Evolutionary conservation across 257 asterid species (phyloP), one percentile per base, ranked within the genome.

Genomic region (Solanum bulbocastanum): DNA sequence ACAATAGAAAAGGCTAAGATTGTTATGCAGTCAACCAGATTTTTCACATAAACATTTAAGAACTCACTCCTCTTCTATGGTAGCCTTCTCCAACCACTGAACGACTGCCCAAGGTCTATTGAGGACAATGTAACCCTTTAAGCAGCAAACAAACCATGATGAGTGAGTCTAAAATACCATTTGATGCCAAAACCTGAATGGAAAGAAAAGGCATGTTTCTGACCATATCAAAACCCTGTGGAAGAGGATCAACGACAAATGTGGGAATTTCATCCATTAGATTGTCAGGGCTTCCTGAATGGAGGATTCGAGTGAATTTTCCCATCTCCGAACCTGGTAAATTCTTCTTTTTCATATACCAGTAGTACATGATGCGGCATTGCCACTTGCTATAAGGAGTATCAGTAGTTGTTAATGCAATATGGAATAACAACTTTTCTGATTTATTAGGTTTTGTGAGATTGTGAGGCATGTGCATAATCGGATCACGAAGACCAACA

Each of bases 181-280:
- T 23, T n/a, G 42, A 20, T 74, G 52, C 52, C 52, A 37, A 73
- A 74, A 37, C 32, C 30, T 75, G 20, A 37, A 22, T 75, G 56
- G 83, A 5, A 56, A 39, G 8, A 83, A 23, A 83, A 83, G 3
- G 23, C 36, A 10, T 83, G 33, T 13, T 52, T 85, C 93, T 82
- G 90, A 94, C 95, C 95, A 85, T 82, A 83, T 94, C 95, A 90
- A 92, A 58, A 82, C 96, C 96, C 4, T 74, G 27, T 3, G 97
- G 96, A 78, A 94, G 95, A 76, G 96, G 96, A 84, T 94, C 92
- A 65, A 91, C 96, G 36, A 94, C 93, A 62, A 92, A 89, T 2
- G 96, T 93, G 7, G 94, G 97, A 56, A 94, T 94, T 92, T 92
- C 97, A 79, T 94, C 94, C 97, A 93, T 91, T n/a, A 94, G 91